Percentiles rank a stretch among this genome's conserved stretches.
Conservation (phyloP, 306 rosid genomes). For the Betula pendula region DNA sequence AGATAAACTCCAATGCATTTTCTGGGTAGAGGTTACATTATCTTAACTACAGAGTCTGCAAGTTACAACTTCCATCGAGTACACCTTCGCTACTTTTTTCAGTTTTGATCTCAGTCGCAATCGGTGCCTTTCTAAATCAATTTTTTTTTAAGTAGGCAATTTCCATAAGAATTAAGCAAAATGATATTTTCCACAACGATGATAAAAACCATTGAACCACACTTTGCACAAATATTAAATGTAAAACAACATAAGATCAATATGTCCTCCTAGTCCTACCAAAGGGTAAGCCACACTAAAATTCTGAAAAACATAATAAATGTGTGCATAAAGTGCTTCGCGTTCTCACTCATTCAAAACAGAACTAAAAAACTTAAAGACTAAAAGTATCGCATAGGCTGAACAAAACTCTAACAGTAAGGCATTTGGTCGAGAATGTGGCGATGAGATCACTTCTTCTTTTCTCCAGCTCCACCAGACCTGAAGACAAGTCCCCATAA, state of each 20-base stretch:
- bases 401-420: constrained; percentile 20
- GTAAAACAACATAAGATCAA: no score
- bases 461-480: constrained; percentile 84
- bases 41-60: no score
- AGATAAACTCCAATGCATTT: background rate
- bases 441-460: constrained; percentile 56
- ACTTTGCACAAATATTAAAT: no score
- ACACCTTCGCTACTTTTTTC: background rate
- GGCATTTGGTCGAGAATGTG: constrained; percentile 10
- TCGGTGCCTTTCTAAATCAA: no score
- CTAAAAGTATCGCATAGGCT: background rate
- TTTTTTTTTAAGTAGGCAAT: no score
- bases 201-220: no score
- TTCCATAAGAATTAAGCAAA: no score
- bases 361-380: constrained; percentile 17
- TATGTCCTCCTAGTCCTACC: background rate
- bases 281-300: background rate
- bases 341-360: constrained; percentile 18
- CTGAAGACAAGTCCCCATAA: constrained; percentile 38
- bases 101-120: background rate
- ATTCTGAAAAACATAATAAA: background rate
- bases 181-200: no score
- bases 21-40: no score
- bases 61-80: background rate
- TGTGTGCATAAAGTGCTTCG: constrained; percentile 10